Evolutionary conservation across 257 asterid species (phyloP), one percentile per base, ranked within the genome.

Genomic region (Ilex asprella): DNA sequence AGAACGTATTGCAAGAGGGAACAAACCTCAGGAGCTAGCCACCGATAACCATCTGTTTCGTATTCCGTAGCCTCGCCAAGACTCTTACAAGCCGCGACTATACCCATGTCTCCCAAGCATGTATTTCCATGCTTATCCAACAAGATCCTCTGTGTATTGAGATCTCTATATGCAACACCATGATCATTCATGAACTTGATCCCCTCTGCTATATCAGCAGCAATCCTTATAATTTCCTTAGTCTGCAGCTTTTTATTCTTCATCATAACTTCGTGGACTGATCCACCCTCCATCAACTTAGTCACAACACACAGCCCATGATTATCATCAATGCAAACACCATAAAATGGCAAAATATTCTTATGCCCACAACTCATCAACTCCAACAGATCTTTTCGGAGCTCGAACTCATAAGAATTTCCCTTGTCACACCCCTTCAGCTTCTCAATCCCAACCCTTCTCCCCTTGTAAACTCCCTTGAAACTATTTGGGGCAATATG

Each of bases 11-110:
- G 61, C 13, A 57, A 29, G 31, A 58, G 69, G 53, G 60, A 71
- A 67, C 86, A 73, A 68, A 93, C 99, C 99, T 93, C 99, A 6
- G 99, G 99, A 66, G 99, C 99, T 67, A 93, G 89, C 99, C 99
- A 93, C 68, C 97, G 78, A 70, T 85, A 93, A 53, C 99, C 97
- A 79, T 89, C 97, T 51, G 99, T 93, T 79, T 93, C 99, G 62
- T 89, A 93, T 65, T 93, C 97, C 99, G 83, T 85, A 46, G 89
- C 95, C 74, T 93, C 99, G 59, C 90, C 85, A 68, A 62, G 58
- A 74, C 93, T 82, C 62, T 88, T 89, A 82, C 97, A 87, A 74
- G 97, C 95, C 62, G 86, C 69, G 44, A 93, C 82, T 43, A 93
- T 82, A 56, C 99, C 99, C 96, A 93, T 85, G 67, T 89, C 99